phyloP scores from a whole-genome alignment of 2,329 filamentous ascomycete species.

The Penicillium occitanis region DNA sequence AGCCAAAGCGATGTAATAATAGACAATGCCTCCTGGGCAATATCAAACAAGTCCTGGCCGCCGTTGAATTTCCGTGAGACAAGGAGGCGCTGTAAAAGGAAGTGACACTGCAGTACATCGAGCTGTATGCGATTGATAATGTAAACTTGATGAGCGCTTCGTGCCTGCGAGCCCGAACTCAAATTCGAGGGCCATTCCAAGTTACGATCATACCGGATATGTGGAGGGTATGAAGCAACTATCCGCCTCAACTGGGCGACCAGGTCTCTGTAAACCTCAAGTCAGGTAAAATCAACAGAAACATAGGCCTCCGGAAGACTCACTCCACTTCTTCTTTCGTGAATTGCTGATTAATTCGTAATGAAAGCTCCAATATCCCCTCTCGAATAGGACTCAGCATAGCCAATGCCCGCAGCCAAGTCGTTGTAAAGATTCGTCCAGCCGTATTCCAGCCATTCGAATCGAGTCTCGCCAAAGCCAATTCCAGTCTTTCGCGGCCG shows the following conservation, averaged over 20 bases:
- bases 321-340: constrained; percentile 1
- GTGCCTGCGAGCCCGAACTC: not conserved
- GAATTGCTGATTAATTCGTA: not conserved
- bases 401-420: constrained; percentile 7
- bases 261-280: not conserved
- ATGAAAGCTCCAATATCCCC: constrained; percentile 14
- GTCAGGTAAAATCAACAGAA: not conserved
- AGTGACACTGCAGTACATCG: constrained; percentile 3
- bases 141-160: not conserved
- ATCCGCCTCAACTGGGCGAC: not conserved
- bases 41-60: constrained; percentile 5
- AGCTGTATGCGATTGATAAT: constrained; percentile 6
- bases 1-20: not conserved
- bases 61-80: constrained; percentile 2
- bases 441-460: constrained; percentile 15
- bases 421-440: not conserved
- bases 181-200: not conserved
- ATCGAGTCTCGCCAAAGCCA: constrained; percentile 10
- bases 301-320: not conserved
- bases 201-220: constrained; percentile 2
- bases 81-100: constrained; percentile 1
- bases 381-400: constrained; percentile 13
- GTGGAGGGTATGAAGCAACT: constrained; percentile 10
- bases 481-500: not conserved
- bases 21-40: not conserved